Conservation (phyloP, 2,329 filamentous ascomycete genomes). For the Chaetomiaceae sp. region DNA sequence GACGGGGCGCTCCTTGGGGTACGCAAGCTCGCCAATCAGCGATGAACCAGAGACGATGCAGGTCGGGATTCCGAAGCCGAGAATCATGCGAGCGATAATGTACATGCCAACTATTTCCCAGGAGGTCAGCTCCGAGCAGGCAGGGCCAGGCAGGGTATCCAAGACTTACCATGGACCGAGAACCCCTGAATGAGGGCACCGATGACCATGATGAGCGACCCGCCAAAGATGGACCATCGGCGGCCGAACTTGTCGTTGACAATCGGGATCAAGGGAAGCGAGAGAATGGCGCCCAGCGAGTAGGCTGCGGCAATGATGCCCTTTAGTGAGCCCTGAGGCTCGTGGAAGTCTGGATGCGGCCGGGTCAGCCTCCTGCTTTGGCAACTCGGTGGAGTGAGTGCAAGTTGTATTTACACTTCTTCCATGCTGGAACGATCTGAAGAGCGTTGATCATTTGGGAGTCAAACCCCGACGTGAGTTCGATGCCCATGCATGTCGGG, state of each 20-base stretch:
- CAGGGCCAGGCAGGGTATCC: neutral
- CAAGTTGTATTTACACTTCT: constrained; percentile 35
- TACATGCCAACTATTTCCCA: constrained; percentile 47
- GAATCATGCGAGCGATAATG: constrained; percentile 53
- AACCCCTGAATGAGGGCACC: constrained; percentile 55
- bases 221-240: constrained; percentile 53
- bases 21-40: constrained; percentile 56
- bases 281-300: constrained; percentile 54
- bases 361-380: too few relatives aligned
- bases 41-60: constrained; percentile 56
- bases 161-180: constrained; percentile 36
- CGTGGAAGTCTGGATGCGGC: constrained; percentile 37
- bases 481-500: constrained; percentile 58
- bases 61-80: constrained; percentile 58
- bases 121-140: neutral
- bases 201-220: constrained; percentile 50
- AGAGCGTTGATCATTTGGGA: constrained; percentile 44
- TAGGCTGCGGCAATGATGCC: constrained; percentile 58
- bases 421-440: constrained; percentile 38
- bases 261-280: constrained; percentile 53
- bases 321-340: constrained; percentile 41
- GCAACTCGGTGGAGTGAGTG: too few relatives aligned
- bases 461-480: constrained; percentile 46
- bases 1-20: constrained; percentile 57
- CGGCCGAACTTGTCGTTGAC: constrained; percentile 53